These are phyloP conservation scores for Hygrophorus russula DNA, from an alignment of 768 basidiomycete species.

Conservation along the genomic window DNA sequence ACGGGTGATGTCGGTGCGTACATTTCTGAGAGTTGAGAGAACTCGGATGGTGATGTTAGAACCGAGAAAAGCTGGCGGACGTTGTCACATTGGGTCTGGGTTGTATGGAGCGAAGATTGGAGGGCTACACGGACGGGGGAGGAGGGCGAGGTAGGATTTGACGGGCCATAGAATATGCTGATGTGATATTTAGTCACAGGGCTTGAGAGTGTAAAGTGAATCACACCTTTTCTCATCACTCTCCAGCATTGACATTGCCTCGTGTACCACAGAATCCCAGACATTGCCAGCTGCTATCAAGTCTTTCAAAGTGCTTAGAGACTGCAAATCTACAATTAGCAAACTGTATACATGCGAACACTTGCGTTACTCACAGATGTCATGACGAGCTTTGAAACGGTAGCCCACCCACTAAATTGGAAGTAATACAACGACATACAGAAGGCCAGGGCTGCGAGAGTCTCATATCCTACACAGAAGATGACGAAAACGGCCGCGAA, in stretches of 20 bases:
- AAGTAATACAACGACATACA: conserved; percentile 3
- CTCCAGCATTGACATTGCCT: conserved; percentile 55
- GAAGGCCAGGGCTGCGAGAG: conserved; percentile 2
- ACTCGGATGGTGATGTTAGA: conserved; percentile 56
- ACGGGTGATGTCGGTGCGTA: conserved; percentile 70
- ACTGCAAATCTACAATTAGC: conserved; percentile 27
- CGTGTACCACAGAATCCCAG: conserved; percentile 69
- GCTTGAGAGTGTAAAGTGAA: conserved; percentile 1
- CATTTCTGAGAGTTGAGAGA: conserved; percentile 80
- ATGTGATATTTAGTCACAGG: neutral
- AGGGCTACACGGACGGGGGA: conserved; percentile 59
- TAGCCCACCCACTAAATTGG: conserved; percentile 13
- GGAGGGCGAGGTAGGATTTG: conserved; percentile 37
- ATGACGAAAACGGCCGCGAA: conserved; percentile 22
- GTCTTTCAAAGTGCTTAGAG: conserved; percentile 53
- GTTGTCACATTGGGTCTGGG: conserved; percentile 73
- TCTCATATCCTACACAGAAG: conserved; percentile 16
- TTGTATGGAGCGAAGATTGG: conserved; percentile 62
- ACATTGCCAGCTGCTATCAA: conserved; percentile 54
- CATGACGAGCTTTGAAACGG: conserved; percentile 28
- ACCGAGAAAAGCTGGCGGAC: conserved; percentile 71
- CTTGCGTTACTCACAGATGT: conserved; percentile 33
- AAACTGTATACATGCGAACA: neutral
- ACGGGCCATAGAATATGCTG: conserved; percentile 27
- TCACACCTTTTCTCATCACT: conserved; percentile 58